Evolutionary conservation across 495 filamentous ascomycete species (phyloP).

Genomic region (Xylaria bambusicola): DNA sequence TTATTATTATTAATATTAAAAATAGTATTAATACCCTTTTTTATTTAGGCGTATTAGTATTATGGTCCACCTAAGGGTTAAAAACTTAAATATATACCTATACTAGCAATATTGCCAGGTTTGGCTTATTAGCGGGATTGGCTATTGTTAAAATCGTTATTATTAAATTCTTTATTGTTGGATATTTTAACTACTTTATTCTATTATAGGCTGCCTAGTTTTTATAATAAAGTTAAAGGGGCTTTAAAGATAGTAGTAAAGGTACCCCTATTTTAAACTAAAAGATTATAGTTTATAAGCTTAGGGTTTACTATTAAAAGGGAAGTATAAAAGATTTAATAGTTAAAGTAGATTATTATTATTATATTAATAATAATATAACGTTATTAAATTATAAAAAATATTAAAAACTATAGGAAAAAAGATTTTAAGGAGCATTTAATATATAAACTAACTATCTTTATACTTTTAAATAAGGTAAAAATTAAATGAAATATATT

Average conservation of each 20-base stretch:
- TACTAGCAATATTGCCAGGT: conserved; percentile 21
- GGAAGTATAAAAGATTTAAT: conserved; percentile 24
- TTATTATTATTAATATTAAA: conserved; percentile 6
- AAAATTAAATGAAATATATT: conserved; percentile 24
- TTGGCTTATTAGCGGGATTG: conserved; percentile 21
- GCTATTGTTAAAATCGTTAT: conserved; percentile 19
- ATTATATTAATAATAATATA: conserved; percentile 15
- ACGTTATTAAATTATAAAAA: conserved; percentile 16
- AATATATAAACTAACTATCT: conserved; percentile 17
- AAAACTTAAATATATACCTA: conserved; percentile 27
- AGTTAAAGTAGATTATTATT: conserved; percentile 18
- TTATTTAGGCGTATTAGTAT: conserved; percentile 23
- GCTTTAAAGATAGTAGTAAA: conserved; percentile 22
- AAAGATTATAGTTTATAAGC: conserved; percentile 17
- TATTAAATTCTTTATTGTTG: conserved; percentile 24
- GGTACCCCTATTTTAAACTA: not conserved
- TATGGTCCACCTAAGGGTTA: conserved; percentile 11
- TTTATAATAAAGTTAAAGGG: conserved; percentile 16
- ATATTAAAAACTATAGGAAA: conserved; percentile 17
- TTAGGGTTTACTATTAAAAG: conserved; percentile 8
- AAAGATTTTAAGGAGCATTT: not conserved
- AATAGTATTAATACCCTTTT: conserved; percentile 23
- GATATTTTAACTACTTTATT: conserved; percentile 15
- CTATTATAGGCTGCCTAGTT: conserved; percentile 18
- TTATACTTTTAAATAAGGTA: conserved; percentile 16